These are phyloP conservation scores for Lippia alba DNA, from an alignment of 305 asterid genomes.

Conservation along the genomic window DNA sequence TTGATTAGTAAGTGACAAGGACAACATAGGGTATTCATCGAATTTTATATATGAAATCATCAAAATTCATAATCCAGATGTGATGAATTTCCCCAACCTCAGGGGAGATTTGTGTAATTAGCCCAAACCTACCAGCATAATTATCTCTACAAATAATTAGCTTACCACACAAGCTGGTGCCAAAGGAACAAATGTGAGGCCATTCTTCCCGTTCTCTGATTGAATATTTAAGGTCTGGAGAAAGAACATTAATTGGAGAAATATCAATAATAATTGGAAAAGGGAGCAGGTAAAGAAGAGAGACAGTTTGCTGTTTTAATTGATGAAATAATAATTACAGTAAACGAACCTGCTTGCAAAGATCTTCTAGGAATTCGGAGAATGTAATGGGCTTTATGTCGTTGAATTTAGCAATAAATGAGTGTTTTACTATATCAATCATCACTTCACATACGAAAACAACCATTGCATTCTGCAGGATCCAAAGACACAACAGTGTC, in stretches of 20 bases:
- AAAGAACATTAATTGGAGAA: conserved; percentile 26
- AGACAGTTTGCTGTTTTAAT: neutral
- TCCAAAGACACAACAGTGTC: conserved; percentile 22
- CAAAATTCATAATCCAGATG: too few species aligned
- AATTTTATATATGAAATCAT: too few species aligned
- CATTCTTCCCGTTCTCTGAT: conserved; percentile 67
- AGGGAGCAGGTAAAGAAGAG: conserved; percentile 7
- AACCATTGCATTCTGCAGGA: conserved; percentile 88
- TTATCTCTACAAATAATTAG: neutral
- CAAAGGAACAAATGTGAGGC: conserved; percentile 85
- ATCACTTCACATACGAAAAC: conserved; percentile 86
- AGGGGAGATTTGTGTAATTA: neutral
- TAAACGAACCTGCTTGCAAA: conserved; percentile 86
- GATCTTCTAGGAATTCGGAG: conserved; percentile 97
- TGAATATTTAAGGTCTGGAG: conserved; percentile 75
- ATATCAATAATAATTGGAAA: neutral
- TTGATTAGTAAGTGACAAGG: too few species aligned
- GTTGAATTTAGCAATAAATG: conserved; percentile 95
- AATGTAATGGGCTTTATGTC: conserved; percentile 88
- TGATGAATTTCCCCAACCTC: too few species aligned
- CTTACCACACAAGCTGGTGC: conserved; percentile 99
- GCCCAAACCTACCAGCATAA: conserved; percentile 8
- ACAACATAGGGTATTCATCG: too few species aligned
- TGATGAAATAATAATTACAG: neutral
- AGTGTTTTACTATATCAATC: conserved; percentile 93